These are phyloP conservation scores for Hirsutella rhossiliensis DNA, from an alignment of 2,329 filamentous ascomycete species.

Conservation along the genomic window DNA sequence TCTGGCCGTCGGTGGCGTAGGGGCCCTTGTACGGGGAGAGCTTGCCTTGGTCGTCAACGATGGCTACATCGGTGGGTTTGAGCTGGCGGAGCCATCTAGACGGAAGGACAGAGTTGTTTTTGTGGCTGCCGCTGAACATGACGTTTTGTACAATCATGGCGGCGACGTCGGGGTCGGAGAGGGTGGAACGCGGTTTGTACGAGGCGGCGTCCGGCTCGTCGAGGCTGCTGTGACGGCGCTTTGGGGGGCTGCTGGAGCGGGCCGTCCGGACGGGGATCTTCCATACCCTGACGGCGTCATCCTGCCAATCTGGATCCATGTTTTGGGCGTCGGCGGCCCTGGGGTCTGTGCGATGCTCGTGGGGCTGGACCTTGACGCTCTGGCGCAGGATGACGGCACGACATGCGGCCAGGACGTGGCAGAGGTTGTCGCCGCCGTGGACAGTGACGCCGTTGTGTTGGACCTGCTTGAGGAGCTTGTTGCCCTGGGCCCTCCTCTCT, in stretches of 20 bases:
- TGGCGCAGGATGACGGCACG: conserved; percentile 79
- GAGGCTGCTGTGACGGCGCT: conserved; percentile 16
- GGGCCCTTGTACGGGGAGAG: conserved; percentile 62
- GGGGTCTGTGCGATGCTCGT: conserved; percentile 49
- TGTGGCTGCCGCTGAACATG: conserved; percentile 23
- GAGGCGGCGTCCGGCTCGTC: conserved; percentile 3
- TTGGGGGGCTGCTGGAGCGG: conserved; percentile 21
- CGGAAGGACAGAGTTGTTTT: conserved; percentile 10
- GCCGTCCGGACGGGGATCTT: conserved; percentile 44
- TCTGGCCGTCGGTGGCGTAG: conserved; percentile 8
- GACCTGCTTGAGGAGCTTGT: conserved; percentile 12
- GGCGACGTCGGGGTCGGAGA: conserved; percentile 19
- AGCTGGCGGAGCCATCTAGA: conserved; percentile 15
- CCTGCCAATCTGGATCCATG: conserved; percentile 55
- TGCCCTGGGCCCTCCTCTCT: conserved; percentile 26
- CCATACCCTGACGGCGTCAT: conserved; percentile 75
- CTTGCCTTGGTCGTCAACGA: conserved; percentile 50
- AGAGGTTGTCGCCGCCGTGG: conserved; percentile 70
- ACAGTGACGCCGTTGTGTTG: conserved; percentile 40
- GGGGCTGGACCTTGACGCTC: conserved; percentile 58
- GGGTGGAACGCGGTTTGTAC: conserved; percentile 1
- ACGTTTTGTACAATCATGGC: conserved; percentile 17
- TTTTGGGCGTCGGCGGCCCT: conserved; percentile 14
- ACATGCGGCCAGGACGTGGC: conserved; percentile 69
- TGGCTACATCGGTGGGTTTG: conserved; percentile 26